A percentile compares a stretch with the other conserved stretches of the same genome.
These are phyloP conservation scores for Purshia tridentata DNA, from an alignment of 306 rosid genomes.

Conservation along the genomic window DNA sequence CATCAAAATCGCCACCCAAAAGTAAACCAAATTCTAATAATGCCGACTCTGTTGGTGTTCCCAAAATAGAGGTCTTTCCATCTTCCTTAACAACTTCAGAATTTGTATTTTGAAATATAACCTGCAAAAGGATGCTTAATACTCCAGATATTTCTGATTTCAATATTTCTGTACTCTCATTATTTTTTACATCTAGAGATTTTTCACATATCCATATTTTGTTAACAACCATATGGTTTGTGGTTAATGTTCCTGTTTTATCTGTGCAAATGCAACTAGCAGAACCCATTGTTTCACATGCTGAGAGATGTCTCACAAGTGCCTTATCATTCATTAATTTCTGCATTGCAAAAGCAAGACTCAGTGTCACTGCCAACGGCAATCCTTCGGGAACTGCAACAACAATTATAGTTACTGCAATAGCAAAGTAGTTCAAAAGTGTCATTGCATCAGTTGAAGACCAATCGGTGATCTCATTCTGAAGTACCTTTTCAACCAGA, in stretches of 20 bases:
- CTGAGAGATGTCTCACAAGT: conserved; percentile 94
- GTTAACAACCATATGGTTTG: conserved; percentile 82
- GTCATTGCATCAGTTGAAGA: conserved; percentile 68
- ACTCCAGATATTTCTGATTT: conserved; percentile 52
- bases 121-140: conserved; percentile 55
- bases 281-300: conserved; percentile 99
- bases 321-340: conserved; percentile 81
- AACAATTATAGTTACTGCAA: conserved; percentile 86
- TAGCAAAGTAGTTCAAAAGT: conserved; percentile 78
- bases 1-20: conserved; percentile 67
- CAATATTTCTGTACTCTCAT: conserved; percentile 44
- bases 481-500: conserved; percentile 52
- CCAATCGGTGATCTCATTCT: conserved; percentile 58
- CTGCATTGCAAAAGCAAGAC: conserved; percentile 99
- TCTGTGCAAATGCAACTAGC: conserved; percentile 94
- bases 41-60: conserved; percentile 95
- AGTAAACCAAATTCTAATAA: conserved; percentile 70
- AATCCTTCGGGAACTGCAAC: conserved; percentile 99
- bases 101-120: conserved; percentile 79
- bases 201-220: conserved; percentile 67
- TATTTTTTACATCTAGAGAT: conserved; percentile 40
- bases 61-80: conserved; percentile 63
- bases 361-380: conserved; percentile 93
- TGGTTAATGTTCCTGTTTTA: conserved; percentile 92
- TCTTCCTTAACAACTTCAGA: conserved; percentile 69